These are phyloP conservation scores for Calonectria naviculata DNA, from an alignment of 2,329 filamentous ascomycete genomes.

Conservation along the genomic window DNA sequence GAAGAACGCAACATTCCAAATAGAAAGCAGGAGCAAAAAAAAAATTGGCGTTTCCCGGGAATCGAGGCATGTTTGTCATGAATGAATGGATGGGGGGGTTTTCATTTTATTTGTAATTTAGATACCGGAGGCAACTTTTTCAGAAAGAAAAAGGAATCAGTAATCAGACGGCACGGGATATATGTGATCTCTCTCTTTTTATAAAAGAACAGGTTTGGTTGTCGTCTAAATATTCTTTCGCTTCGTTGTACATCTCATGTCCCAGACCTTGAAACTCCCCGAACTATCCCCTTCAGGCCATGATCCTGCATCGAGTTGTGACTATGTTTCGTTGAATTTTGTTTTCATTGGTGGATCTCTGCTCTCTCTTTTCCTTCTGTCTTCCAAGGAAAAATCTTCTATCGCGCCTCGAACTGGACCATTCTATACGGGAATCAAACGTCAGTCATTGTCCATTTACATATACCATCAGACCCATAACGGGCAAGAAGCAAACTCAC, in stretches of 20 bases:
- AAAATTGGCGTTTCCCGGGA: slow-evolving; percentile 36
- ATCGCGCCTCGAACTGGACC: slow-evolving; percentile 98
- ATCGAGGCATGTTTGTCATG: slow-evolving; percentile 21
- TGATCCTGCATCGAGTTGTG: background rate
- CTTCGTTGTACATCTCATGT: slow-evolving; percentile 26
- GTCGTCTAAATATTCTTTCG: slow-evolving; percentile 27
- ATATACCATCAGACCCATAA: background rate
- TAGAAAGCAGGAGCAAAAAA: slow-evolving; percentile 4
- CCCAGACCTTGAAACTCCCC: slow-evolving; percentile 41
- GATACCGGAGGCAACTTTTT: slow-evolving; percentile 37
- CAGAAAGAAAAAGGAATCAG: slow-evolving; percentile 19
- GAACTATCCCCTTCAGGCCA: background rate
- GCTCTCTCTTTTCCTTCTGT: background rate
- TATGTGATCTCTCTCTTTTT: slow-evolving; percentile 16
- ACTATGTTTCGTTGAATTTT: background rate
- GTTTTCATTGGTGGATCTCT: background rate
- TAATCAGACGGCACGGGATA: slow-evolving; percentile 18
- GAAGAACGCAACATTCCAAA: background rate
- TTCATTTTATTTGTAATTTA: slow-evolving; percentile 31
- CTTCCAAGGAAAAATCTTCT: slow-evolving; percentile 15
- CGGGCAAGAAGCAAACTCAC: slow-evolving; percentile 61
- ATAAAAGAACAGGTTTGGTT: slow-evolving; percentile 3
- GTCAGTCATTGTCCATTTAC: slow-evolving; percentile 17
- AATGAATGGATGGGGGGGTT: slow-evolving; percentile 24
- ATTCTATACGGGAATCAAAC: slow-evolving; percentile 67